Base-by-base conservation (phyloP, 176 grass and related monocot genomes). In the Pontederia paniculata region DNA sequence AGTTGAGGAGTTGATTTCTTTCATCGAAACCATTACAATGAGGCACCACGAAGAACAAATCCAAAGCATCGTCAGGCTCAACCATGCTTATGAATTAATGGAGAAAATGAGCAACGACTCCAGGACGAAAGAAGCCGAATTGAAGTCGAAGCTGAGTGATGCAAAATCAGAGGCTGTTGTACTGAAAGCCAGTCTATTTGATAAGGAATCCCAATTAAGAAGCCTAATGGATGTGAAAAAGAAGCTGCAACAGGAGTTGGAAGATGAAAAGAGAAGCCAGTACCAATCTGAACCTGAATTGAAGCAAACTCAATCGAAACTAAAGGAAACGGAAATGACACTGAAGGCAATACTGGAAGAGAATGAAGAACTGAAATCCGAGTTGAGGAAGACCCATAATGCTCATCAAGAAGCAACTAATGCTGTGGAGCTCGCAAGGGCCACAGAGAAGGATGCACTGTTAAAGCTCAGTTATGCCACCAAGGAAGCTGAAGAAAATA, bases 151-250 rank as follows among this genome's bases (percentile, higher is more conserved):
- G 57, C 66, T 78, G 12, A 70, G 76, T 43, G 68, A 65, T 63
- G 19, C 77, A 5, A 84, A 70, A 65, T 84, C 86, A 4, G 86
- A 97, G 54, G 71, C 76, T 41, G 66, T 86, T 28, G 65, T 81
- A 72, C 80, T 97, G 37, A 90, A 97, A 77, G 86, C 86, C 43
- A 91, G 48, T 72, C 84, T 97, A 20, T 91, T 91, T 44, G 93
- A 97, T 60, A 84, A 83, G 69, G 93, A 91, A 16, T 70, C 72
- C 0, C 86, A 97, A 55, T 54, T 91, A 8, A 37, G 57, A 57
- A 69, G 43, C 21, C 48, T 85, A 48, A 46, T 75, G 23, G 77
- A 88, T 45, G 54, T 63, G 55, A 83, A 65, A 73, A 73, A 60
- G 70, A 96, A 81, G 54, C 62, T 75, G 1, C 59, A 83, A 8